These are phyloP conservation scores for Pythium rishiriense DNA, from an alignment of 352 stramenopile genomes.

Conservation along the genomic window DNA sequence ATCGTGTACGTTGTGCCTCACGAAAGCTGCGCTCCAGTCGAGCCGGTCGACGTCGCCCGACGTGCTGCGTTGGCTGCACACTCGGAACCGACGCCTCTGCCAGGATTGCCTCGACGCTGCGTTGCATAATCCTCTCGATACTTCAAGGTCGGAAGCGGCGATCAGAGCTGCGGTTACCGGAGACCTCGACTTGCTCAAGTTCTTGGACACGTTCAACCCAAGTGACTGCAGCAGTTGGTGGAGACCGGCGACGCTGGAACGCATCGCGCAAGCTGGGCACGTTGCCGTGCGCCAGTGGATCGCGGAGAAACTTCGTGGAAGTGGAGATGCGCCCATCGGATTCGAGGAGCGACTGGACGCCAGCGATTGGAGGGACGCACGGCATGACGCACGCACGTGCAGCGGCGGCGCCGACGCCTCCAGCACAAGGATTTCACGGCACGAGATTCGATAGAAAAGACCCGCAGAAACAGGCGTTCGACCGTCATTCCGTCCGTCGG, in stretches of 20 bases:
- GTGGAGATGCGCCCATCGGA: background rate
- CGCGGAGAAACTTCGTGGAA: background rate
- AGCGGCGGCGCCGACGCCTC: background rate
- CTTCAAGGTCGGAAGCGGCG: background rate
- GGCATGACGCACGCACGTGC: background rate
- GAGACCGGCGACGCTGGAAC: background rate
- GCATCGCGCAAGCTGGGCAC: background rate
- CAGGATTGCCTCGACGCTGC: background rate
- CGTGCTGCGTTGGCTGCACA: slow-evolving; percentile 3
- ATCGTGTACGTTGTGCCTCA: background rate
- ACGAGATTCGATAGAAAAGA: background rate
- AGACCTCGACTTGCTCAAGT: background rate
- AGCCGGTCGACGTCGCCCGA: background rate
- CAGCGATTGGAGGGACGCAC: background rate
- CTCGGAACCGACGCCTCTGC: background rate
- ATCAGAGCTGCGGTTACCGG: background rate
- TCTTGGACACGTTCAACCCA: background rate
- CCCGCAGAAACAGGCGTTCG: background rate
- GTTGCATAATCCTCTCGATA: background rate
- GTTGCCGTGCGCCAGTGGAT: background rate
- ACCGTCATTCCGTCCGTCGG: background rate
- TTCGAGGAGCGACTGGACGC: background rate
- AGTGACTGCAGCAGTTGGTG: background rate
- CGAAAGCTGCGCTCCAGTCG: background rate
- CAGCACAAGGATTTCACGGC: background rate